Conservation (phyloP, 441 rosid genomes). For the Codiaeum variegatum region DNA sequence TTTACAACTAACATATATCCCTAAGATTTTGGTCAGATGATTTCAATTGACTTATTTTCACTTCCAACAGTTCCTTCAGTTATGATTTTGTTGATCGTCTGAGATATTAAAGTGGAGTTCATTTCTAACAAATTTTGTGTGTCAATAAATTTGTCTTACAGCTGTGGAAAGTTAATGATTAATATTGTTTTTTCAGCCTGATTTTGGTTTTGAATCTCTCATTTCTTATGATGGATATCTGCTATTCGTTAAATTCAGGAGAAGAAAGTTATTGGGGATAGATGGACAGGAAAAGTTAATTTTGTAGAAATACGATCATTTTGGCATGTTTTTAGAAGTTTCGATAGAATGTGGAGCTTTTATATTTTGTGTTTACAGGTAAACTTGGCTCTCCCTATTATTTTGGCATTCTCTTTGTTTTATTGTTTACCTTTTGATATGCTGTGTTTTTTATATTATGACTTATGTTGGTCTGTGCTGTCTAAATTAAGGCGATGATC, state of each 20-base stretch:
- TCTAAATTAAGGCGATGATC: conserved; percentile 68
- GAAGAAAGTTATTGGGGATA: conserved; percentile 42
- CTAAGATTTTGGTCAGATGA: too few species aligned
- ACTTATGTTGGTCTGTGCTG: not conserved
- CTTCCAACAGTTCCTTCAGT: not conserved
- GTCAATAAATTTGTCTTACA: not conserved
- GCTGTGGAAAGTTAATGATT: not conserved
- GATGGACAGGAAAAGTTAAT: conserved; percentile 93
- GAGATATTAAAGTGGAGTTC: not conserved
- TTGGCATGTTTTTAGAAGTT: conserved; percentile 95
- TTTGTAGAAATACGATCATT: conserved; percentile 95
- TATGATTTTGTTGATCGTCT: not conserved
- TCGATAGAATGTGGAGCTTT: conserved; percentile 98
- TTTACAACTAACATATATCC: too few species aligned
- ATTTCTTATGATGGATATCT: not conserved
- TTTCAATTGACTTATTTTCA: not conserved
- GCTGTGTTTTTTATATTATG: not conserved
- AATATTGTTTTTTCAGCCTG: not conserved
- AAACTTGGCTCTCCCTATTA: conserved; percentile 4
- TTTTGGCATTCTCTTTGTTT: conserved; percentile 20
- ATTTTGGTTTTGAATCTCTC: not conserved
- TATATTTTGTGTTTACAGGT: conserved; percentile 89
- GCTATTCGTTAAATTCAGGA: conserved; percentile 42
- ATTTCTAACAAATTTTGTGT: not conserved
- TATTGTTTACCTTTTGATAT: not conserved